Conservation (phyloP, 345 rosid genomes). For the Aethionema arabicum region DNA sequence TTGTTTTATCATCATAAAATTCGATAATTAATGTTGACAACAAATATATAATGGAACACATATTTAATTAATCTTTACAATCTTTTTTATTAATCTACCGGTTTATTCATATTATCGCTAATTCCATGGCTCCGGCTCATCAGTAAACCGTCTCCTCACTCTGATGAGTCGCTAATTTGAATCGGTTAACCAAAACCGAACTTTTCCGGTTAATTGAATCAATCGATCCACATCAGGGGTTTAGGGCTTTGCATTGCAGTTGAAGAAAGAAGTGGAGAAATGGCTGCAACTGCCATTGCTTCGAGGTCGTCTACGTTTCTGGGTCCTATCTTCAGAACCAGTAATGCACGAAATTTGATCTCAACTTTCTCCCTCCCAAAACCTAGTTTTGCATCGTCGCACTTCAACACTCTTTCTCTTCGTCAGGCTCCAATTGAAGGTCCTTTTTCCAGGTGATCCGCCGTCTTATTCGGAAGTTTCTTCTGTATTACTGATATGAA, state of each 20-base stretch:
- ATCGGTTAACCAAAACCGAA: constrained; percentile 11
- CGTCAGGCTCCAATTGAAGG: constrained; percentile 30
- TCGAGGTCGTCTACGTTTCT: constrained; percentile 43
- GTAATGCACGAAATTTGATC: constrained; percentile 25
- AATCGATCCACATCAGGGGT: neutral
- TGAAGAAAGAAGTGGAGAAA: constrained; percentile 20
- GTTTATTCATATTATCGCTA: too few species aligned
- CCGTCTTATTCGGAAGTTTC: neutral
- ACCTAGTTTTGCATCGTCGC: constrained; percentile 32
- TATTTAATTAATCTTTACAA: too few species aligned
- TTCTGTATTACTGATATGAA: too few species aligned
- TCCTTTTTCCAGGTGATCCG: constrained; percentile 34
- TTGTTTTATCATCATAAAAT: constrained; percentile 8
- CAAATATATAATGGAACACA: too few species aligned
- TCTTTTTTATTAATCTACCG: too few species aligned
- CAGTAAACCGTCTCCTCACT: too few species aligned
- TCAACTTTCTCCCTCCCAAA: constrained; percentile 28
- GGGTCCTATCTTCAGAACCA: constrained; percentile 39
- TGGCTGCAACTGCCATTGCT: constrained; percentile 44
- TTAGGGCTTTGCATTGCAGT: neutral
- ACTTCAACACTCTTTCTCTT: constrained; percentile 27
- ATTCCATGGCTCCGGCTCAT: too few species aligned
- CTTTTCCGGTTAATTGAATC: neutral
- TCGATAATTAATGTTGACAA: constrained; percentile 1
- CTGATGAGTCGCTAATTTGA: too few species aligned